Percentiles rank a stretch among this genome's conserved stretches.
Evolutionary conservation across 2,329 filamentous ascomycete genomes (phyloP).

Genomic region (Epichloe elymi): DNA sequence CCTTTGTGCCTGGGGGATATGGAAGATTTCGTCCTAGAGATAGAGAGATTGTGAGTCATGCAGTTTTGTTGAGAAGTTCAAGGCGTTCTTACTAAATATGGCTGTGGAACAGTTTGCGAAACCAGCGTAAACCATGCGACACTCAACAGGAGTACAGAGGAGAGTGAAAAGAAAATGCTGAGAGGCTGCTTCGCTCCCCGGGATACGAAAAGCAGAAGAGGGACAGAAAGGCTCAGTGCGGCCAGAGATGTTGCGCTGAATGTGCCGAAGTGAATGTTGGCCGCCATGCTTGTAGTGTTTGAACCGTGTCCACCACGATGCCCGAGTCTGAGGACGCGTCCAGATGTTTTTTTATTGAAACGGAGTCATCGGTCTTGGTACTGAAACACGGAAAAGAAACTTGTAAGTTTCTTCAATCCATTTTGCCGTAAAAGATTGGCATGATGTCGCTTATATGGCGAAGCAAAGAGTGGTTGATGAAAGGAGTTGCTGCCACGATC

Average conservation of each 20-base stretch:
- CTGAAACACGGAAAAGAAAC: background rate
- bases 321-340: background rate
- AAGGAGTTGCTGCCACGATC: background rate
- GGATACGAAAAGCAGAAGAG: conserved; percentile 3
- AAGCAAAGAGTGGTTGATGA: background rate
- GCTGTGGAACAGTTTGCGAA: conserved; percentile 30
- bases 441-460: background rate
- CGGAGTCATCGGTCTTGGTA: background rate
- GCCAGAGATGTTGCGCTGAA: conserved; percentile 1
- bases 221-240: conserved; percentile 3
- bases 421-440: background rate
- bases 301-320: background rate
- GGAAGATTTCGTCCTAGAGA: conserved; percentile 67
- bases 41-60: conserved; percentile 21
- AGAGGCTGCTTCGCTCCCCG: background rate
- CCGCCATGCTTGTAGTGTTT: conserved; percentile 1
- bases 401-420: background rate
- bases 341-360: background rate
- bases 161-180: background rate
- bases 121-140: conserved; percentile 13
- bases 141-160: conserved; percentile 8
- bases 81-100: conserved; percentile 34
- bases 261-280: background rate
- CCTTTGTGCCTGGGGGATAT: conserved; percentile 79
- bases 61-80: background rate